A percentile compares a stretch with the other conserved stretches of the same genome.
Conservation (phyloP, 2,329 filamentous ascomycete genomes). For the Stagonosporopsis chrysanthemi region DNA sequence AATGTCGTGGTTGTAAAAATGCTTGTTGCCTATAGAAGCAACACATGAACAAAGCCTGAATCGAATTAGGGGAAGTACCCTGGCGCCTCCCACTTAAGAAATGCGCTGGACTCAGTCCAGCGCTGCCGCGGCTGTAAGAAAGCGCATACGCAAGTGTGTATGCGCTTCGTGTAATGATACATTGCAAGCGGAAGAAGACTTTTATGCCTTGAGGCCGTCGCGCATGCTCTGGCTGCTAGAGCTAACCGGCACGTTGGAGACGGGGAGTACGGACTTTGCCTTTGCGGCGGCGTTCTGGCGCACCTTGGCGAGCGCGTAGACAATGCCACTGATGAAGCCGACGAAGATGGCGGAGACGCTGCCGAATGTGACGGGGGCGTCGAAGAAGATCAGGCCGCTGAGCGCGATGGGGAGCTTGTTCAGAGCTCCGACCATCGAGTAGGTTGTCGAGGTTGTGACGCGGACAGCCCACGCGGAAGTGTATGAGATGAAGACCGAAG, state of each 20-base stretch:
- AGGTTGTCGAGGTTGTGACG: conserved; percentile 95
- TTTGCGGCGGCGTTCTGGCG: conserved; percentile 75
- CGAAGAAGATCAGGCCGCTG: conserved; percentile 92
- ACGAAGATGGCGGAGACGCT: conserved; percentile 90
- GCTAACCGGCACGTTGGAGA: conserved; percentile 74
- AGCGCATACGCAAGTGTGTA: conserved; percentile 21
- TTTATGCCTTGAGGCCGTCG: conserved; percentile 73
- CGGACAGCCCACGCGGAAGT: conserved; percentile 99
- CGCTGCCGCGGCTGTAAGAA: conserved; percentile 18
- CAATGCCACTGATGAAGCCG: conserved; percentile 89
- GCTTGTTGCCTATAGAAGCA: conserved; percentile 4
- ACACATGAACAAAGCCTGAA: conserved; percentile 7
- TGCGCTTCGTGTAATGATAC: conserved; percentile 21
- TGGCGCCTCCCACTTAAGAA: not conserved
- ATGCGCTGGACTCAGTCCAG: conserved; percentile 32
- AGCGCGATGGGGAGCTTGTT: conserved; percentile 98
- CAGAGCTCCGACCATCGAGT: conserved; percentile 96
- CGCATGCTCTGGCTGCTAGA: conserved; percentile 90
- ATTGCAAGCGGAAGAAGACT: not conserved
- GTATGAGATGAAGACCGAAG: conserved; percentile 98
- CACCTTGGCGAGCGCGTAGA: conserved; percentile 88
- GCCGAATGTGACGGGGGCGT: conserved; percentile 89
- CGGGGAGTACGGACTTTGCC: conserved; percentile 72
- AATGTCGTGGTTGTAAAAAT: conserved; percentile 14
- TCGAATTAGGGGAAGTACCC: not conserved